Percentiles rank a stretch among this genome's conserved stretches.
Conservation (phyloP, 2,329 filamentous ascomycete genomes). For the Fusarium sp. region DNA sequence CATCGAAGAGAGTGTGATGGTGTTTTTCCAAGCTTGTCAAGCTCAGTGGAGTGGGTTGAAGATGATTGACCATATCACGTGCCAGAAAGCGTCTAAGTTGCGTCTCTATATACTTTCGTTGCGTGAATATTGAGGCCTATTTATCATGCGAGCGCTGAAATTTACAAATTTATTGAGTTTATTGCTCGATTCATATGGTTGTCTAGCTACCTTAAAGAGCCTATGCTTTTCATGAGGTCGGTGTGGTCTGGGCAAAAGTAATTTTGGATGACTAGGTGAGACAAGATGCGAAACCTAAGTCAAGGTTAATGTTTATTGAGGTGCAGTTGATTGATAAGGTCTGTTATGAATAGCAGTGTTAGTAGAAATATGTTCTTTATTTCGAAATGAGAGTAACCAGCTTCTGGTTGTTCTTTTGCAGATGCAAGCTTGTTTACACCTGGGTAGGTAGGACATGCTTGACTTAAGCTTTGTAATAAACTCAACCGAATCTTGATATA, state of each 20-base stretch:
- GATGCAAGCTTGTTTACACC: too few species aligned
- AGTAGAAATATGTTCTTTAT: neutral
- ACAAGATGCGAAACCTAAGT: neutral
- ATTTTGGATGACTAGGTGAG: neutral
- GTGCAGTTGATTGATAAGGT: too few species aligned
- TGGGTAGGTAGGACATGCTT: too few species aligned
- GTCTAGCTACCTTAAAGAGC: neutral
- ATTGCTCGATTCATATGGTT: neutral
- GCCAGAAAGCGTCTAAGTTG: slow-evolving; percentile 6
- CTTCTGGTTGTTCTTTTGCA: too few species aligned
- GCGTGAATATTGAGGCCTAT: neutral
- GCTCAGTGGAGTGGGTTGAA: slow-evolving; percentile 27
- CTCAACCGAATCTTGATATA: too few species aligned
- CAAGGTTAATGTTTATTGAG: neutral
- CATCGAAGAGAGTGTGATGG: slow-evolving; percentile 34
- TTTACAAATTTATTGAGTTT: neutral
- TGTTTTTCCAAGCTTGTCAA: slow-evolving; percentile 25
- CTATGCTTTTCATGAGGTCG: neutral
- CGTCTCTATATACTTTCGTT: too few species aligned
- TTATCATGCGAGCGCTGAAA: neutral
- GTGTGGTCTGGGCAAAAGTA: neutral
- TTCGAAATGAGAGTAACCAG: too few species aligned
- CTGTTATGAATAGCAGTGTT: too few species aligned
- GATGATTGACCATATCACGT: slow-evolving; percentile 32
- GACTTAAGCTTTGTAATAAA: too few species aligned